These are phyloP conservation scores for Myxozyma vanderwaltii DNA, from an alignment of 805 yeast species.

Conservation along the genomic window DNA sequence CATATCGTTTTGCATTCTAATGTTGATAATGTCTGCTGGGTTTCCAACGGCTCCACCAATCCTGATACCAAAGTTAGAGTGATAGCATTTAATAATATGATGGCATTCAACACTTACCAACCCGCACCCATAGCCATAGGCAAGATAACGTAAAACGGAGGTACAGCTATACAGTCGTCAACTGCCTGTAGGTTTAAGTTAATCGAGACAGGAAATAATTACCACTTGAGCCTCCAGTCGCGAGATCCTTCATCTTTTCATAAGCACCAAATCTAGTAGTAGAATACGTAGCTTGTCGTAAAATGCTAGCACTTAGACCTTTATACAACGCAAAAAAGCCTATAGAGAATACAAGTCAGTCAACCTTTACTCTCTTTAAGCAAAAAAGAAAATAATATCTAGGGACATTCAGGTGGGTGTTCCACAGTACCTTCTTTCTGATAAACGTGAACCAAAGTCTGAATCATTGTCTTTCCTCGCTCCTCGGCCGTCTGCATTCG, in stretches of 20 bases:
- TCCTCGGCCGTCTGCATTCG: conserved; percentile 75
- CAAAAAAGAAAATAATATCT: background rate
- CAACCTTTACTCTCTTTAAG: too few relatives aligned
- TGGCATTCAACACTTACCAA: conserved; percentile 41
- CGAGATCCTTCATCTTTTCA: conserved; percentile 65
- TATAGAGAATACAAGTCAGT: background rate
- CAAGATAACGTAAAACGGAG: conserved; percentile 60
- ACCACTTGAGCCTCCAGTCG: conserved; percentile 30
- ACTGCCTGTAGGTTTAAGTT: background rate
- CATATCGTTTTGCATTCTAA: conserved; percentile 78
- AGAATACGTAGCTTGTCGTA: conserved; percentile 87
- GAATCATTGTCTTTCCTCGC: conserved; percentile 63
- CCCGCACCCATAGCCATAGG: conserved; percentile 88
- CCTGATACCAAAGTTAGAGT: conserved; percentile 12
- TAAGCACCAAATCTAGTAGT: conserved; percentile 86
- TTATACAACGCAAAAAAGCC: conserved; percentile 64
- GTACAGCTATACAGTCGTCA: conserved; percentile 46
- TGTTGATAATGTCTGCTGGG: conserved; percentile 81
- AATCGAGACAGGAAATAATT: background rate
- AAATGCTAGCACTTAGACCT: conserved; percentile 77
- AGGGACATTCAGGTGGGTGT: background rate
- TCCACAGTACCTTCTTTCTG: conserved; percentile 56
- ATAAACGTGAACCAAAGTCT: conserved; percentile 63
- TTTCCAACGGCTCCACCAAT: conserved; percentile 84
- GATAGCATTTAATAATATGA: background rate